Percentiles rank a stretch among this genome's conserved stretches.
Conservation (phyloP, 805 yeast species). For the Lipomyces spencermartinsiae region DNA sequence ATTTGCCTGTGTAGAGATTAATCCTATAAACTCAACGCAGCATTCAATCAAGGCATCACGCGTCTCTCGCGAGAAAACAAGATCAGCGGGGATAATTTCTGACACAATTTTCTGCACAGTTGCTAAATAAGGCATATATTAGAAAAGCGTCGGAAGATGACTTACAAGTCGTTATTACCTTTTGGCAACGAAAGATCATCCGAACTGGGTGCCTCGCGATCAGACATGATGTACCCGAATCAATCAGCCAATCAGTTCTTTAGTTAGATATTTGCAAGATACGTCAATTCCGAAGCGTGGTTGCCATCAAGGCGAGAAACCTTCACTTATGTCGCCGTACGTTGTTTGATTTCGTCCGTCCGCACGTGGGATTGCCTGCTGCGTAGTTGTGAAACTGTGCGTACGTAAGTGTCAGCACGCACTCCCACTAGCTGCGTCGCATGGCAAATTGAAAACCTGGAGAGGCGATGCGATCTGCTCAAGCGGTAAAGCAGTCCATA, state of each 20-base stretch:
- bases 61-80: constrained; percentile 89
- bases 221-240: constrained; percentile 34
- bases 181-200: constrained; percentile 56
- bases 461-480: background rate
- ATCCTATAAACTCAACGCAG: constrained; percentile 95
- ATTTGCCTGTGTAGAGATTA: constrained; percentile 87
- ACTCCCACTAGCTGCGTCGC: background rate
- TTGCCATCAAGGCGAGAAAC: no score
- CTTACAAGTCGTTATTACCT: constrained; percentile 44
- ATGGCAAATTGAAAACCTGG: background rate
- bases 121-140: constrained; percentile 53
- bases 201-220: constrained; percentile 35
- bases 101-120: constrained; percentile 94
- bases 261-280: background rate
- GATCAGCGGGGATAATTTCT: constrained; percentile 87
- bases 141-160: background rate
- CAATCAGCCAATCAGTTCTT: background rate
- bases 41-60: constrained; percentile 95
- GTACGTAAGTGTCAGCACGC: constrained; percentile 1
- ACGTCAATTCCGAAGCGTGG: background rate
- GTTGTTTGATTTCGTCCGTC: background rate
- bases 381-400: background rate
- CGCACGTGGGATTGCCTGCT: background rate
- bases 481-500: no score
- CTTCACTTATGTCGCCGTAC: no score